Evolutionary conservation across 2,329 filamentous ascomycete species (phyloP), one percentile per base, ranked within the genome.

Genomic region (Alternaria angustiovoidea): DNA sequence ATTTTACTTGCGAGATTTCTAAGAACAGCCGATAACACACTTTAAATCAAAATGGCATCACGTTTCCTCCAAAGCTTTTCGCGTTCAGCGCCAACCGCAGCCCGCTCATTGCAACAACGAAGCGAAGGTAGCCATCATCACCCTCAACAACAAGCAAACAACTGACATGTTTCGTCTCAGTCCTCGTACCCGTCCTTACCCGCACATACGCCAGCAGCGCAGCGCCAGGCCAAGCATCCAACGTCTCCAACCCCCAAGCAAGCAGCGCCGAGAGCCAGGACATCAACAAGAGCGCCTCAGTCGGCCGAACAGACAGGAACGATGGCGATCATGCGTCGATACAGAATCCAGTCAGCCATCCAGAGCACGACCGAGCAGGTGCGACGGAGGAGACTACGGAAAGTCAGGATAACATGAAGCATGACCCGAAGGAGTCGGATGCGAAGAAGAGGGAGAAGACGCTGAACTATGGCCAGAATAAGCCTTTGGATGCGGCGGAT

Each of bases 401-500:
- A 52, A 68, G 64, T 44, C 62, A 68, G 48, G 66, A 57, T n/a
- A n/a, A 62, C 11, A 62, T 68, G 58, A 67, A 65, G 51, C 51
- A 64, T 53, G 58, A 67, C 42, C 66, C 64, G 1, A 65, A 59
- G n/a, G 61, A 68, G 53, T 41, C 64, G n/a, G 62, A 59, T 49
- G 49, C 51, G 8, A 54, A 65, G 58, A 69, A 68, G 57, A 67
- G 58, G 43, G 48, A 65, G 28, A 61, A 67, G 54, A 63, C 56
- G 24, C 24, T 67, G 14, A 51, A 51, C 7, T 62, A 64, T 55
- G 60, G 64, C 2, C 58, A 67, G 63, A 66, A 66, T 2, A 65
- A 64, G 57, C 60, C 62, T 26, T 39, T 67, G 26, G 66, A 65
- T 39, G 26, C 64, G 3, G 66, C 64, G 14, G 57, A 64, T 18